These are phyloP conservation scores for Candida lessepsii DNA, from an alignment of 805 yeast species.

Conservation along the genomic window DNA sequence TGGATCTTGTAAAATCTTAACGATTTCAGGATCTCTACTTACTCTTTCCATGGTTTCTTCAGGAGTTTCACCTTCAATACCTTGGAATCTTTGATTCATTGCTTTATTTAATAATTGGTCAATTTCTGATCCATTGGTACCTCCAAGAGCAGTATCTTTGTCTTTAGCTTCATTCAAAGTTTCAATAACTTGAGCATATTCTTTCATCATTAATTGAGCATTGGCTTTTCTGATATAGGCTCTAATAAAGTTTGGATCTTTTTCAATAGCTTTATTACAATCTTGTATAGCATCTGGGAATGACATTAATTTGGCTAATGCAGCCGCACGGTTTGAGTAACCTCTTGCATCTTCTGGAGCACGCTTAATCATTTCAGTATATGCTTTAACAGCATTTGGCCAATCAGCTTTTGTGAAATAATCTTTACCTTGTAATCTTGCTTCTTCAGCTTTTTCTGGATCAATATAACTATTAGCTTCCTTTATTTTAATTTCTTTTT, in stretches of 20 bases:
- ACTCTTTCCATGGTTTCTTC: constrained; percentile 93
- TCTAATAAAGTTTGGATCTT: constrained; percentile 86
- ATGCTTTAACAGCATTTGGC: constrained; percentile 94
- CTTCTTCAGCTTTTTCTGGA: constrained; percentile 93
- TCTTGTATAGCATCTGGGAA: constrained; percentile 96
- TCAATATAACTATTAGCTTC: constrained; percentile 80
- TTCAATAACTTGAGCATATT: constrained; percentile 76
- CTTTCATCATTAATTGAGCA: constrained; percentile 88
- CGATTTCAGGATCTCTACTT: constrained; percentile 91
- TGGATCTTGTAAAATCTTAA: constrained; percentile 85
- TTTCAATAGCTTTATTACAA: constrained; percentile 83
- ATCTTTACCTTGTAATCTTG: constrained; percentile 89
- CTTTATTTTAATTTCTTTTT: constrained; percentile 75
- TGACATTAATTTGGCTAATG: constrained; percentile 87
- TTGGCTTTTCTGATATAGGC: constrained; percentile 97
- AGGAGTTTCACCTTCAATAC: constrained; percentile 84
- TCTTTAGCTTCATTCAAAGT: constrained; percentile 77
- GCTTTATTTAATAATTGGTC: constrained; percentile 82
- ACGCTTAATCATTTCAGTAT: constrained; percentile 93
- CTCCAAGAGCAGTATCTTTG: constrained; percentile 64
- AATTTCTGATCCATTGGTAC: constrained; percentile 68
- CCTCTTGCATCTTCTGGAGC: constrained; percentile 98
- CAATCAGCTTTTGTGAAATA: constrained; percentile 87
- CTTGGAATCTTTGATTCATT: constrained; percentile 71
- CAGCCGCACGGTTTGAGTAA: constrained; percentile 97